Base-by-base conservation (phyloP, 2,329 filamentous ascomycete species). In the Colletotrichum acutatum region DNA sequence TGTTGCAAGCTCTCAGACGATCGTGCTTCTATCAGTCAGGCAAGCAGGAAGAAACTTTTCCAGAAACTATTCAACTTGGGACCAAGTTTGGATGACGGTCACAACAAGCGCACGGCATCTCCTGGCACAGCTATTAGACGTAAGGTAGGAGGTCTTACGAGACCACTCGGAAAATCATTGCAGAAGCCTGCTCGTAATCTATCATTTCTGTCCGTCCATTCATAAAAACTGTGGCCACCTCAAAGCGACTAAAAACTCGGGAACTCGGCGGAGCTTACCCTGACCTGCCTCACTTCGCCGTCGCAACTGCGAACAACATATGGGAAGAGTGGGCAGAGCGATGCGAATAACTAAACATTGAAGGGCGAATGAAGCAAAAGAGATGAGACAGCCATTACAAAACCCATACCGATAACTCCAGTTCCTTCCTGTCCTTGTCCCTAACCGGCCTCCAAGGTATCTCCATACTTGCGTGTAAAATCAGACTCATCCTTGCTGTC, bases 391-490 rank as follows among this genome's bases (percentile, higher is more conserved):
- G 57, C 52, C 56, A 72, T 57, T 72, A 67, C 68, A 57, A 53
- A 71, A 72, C 34, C 57, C 67, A 58, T 37, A 66, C 71, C 71
- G 37, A 54, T 42, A 68, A 68, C 66, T 68, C 66, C 66, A 56
- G 14, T 66, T 68, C 68, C 34, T 49, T 60, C 37, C 67, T 5
- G 19, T 37, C 37, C 66, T 14, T 63, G 49, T 58, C 59, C 71
- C 53, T 32, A 62, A 34, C 62, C 57, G 34, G 32, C 49, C 49
- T 64, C 62, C 68, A 68, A 67, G 68, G 71, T 71, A 71, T 74
- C 66, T 60, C 49, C 60, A 61, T 53, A 72, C 68, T 61, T 71
- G 56, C 62, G 24, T 61, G 34, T 66, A 66, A 68, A 49, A 28
- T 19, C 22, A 14, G 14, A 24, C 58, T 74, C 42, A 75, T 30